Evolutionary conservation across 768 basidiomycete genomes (phyloP), one percentile per base, ranked within the genome.

Genomic region (Lentinula guzmanii): DNA sequence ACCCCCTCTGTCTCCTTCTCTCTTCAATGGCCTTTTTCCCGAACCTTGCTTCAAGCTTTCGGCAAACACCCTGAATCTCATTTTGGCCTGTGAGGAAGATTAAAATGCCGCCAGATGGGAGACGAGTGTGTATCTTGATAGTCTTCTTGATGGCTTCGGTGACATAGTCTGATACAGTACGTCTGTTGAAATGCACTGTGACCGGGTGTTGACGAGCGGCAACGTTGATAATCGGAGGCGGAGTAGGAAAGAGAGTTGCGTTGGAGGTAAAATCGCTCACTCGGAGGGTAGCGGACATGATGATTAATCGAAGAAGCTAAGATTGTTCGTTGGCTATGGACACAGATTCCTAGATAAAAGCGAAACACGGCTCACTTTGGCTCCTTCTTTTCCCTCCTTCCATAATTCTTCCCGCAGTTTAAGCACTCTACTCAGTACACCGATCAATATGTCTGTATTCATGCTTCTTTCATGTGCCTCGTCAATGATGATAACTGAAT

Each of bases 401-500:
- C 95, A 98, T 79, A 92, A 80, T 58, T 90, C 84, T 71, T 98
- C 95, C 54, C 97, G 80, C 52, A 99, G 75, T 70, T 88, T 91
- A 50, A 95, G 82, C 1, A 99, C 92, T 41, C 97, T 86, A 69
- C 94, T 96, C n/a, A 99, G 77, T 6, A 98, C 93, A 46, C 97
- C 97, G 62, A 99, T 93, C 43, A 98, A 78, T 54, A 99, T 93
- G 72, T 99, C 97, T 3, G 97, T 98, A 69, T 98, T 98, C 80
- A 98, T 92, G 68, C 94, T 97, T 63, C 97, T 78, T 74, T 99
- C 97, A 72, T 99, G 97, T 0, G 97, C 97, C 72, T 99, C 97
- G 64, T 99, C 97, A 61, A 99, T 91, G 62, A 98, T 89, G 63
- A 99, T 87, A 31, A 97, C 89, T 5, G 92, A 94, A 71, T 99